Percentiles rank a stretch among this genome's conserved stretches.
Evolutionary conservation across 768 basidiomycete genomes (phyloP).

Genomic region (Suillus decipiens): DNA sequence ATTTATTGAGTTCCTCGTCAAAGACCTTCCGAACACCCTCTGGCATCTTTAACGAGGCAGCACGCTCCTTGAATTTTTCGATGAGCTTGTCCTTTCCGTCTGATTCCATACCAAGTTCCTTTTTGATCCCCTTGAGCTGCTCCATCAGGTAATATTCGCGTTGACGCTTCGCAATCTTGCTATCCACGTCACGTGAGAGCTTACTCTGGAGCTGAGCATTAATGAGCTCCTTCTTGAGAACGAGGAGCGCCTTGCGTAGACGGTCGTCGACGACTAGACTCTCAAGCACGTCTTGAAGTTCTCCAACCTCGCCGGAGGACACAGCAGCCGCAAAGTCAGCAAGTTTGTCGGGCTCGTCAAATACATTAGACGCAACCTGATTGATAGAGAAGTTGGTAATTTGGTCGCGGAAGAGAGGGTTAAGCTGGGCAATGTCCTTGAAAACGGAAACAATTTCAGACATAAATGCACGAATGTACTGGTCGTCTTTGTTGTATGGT

Average conservation of each 20-base stretch:
- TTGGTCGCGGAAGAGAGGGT: conserved; percentile 97
- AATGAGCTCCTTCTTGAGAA: conserved; percentile 97
- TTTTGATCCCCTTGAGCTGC: conserved; percentile 95
- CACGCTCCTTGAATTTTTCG: conserved; percentile 89
- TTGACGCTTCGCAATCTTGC: conserved; percentile 92
- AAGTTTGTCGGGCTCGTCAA: conserved; percentile 96
- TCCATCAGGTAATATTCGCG: conserved; percentile 97
- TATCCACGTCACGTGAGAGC: conserved; percentile 89
- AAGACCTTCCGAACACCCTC: conserved; percentile 90
- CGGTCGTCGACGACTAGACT: conserved; percentile 84
- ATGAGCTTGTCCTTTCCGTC: conserved; percentile 95
- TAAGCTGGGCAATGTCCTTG: conserved; percentile 97
- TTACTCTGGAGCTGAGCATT: conserved; percentile 95
- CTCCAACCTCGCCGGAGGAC: conserved; percentile 87
- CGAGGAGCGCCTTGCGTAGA: conserved; percentile 84
- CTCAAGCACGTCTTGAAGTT: conserved; percentile 93
- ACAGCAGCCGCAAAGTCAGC: conserved; percentile 98
- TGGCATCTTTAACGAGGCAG: conserved; percentile 82
- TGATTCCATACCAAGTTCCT: conserved; percentile 92
- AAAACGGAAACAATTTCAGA: conserved; percentile 95
- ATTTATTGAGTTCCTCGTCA: conserved; percentile 92
- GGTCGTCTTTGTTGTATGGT: conserved; percentile 89
- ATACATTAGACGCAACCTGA: conserved; percentile 89
- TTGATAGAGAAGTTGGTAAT: conserved; percentile 96
- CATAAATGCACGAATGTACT: conserved; percentile 95